Conservation (phyloP, 108 stramenopile species). For the Nitzschia sp. region DNA sequence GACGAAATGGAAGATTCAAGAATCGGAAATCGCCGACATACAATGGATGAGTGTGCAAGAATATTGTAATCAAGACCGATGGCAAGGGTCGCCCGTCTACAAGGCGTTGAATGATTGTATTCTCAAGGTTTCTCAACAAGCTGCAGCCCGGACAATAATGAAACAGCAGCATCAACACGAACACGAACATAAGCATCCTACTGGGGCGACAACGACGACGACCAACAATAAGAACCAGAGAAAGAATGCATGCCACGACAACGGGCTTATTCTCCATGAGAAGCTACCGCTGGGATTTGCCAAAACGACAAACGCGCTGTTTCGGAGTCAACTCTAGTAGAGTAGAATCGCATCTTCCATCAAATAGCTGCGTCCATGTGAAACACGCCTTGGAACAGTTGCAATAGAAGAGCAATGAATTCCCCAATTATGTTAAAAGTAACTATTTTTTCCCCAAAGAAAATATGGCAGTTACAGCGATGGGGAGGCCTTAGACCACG, state of each 20-base stretch:
- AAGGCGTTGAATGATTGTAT: slow-evolving; percentile 71
- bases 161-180: neutral
- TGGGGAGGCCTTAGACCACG: too few relatives aligned
- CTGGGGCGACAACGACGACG: neutral
- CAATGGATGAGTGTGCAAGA: slow-evolving; percentile 80
- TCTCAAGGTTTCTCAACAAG: slow-evolving; percentile 28
- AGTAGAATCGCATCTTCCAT: too few relatives aligned
- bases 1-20: slow-evolving; percentile 22
- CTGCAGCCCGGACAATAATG: neutral
- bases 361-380: too few relatives aligned
- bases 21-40: slow-evolving; percentile 77
- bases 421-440: too few relatives aligned
- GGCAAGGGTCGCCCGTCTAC: slow-evolving; percentile 65
- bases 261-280: slow-evolving; percentile 22
- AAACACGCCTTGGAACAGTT: too few relatives aligned
- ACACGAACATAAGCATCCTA: neutral
- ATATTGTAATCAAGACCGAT: slow-evolving; percentile 64
- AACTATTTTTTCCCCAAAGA: too few relatives aligned
- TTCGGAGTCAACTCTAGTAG: slow-evolving; percentile 25
- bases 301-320: slow-evolving; percentile 27
- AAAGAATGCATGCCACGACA: neutral
- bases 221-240: neutral
- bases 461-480: too few relatives aligned
- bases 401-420: too few relatives aligned
- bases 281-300: slow-evolving; percentile 34